Evolutionary conservation across 1,139 yeast species (phyloP).

Genomic region (Yamadazyma sp.): DNA sequence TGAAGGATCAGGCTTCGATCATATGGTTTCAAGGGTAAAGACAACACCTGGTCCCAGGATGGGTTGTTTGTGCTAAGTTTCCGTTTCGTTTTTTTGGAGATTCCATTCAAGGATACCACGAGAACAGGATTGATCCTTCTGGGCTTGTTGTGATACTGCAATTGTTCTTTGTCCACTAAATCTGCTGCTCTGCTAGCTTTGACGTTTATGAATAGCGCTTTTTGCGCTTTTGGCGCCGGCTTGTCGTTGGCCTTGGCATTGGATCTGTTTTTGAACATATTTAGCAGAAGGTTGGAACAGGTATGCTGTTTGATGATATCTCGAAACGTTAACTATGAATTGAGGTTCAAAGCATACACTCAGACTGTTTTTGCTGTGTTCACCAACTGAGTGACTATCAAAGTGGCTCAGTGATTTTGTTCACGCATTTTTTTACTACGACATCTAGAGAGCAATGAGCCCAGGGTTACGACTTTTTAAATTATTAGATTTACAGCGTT

Average conservation of each 20-base stretch:
- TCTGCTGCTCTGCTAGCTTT: constrained; percentile 44
- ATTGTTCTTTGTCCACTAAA: constrained; percentile 21
- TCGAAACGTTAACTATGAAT: too few relatives aligned
- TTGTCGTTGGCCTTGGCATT: background rate
- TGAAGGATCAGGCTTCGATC: constrained; percentile 32
- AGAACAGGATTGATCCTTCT: constrained; percentile 35
- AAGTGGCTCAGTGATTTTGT: too few relatives aligned
- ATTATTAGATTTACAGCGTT: too few relatives aligned
- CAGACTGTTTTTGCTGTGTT: too few relatives aligned
- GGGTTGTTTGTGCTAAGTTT: constrained; percentile 44
- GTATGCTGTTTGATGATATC: too few relatives aligned
- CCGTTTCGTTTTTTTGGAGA: constrained; percentile 30
- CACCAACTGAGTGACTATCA: too few relatives aligned
- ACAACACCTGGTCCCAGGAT: constrained; percentile 43
- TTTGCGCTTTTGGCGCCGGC: background rate
- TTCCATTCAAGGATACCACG: constrained; percentile 33
- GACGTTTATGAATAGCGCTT: constrained; percentile 19
- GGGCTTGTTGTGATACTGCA: constrained; percentile 9
- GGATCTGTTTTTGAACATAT: background rate
- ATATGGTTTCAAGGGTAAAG: constrained; percentile 29
- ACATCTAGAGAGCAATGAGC: too few relatives aligned
- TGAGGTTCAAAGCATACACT: too few relatives aligned
- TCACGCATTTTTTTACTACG: constrained; percentile 1
- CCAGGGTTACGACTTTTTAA: too few relatives aligned
- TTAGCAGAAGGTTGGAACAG: background rate